phyloP scores from a whole-genome alignment of 306 rosid species.

The Urtica urens region DNA sequence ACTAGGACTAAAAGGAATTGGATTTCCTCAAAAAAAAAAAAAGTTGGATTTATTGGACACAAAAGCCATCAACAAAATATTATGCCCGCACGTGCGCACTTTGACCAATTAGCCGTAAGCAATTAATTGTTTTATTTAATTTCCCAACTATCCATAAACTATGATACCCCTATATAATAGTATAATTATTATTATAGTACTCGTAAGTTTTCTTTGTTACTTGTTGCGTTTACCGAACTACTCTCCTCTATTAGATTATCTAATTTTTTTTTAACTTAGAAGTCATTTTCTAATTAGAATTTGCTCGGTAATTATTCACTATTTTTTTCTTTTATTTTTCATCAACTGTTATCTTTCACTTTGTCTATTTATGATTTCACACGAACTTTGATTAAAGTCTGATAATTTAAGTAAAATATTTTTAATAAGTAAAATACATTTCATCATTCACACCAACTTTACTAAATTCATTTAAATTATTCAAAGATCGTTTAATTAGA shows the following conservation, averaged over 20 bases:
- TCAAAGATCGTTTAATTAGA: no score
- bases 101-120: neutral
- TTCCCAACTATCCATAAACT: conserved; percentile 8
- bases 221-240: conserved; percentile 9
- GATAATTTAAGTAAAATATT: no score
- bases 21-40: no score
- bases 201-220: conserved; percentile 1
- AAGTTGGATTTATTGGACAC: conserved; percentile 21
- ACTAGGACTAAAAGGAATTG: no score
- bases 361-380: neutral
- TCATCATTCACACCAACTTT: no score
- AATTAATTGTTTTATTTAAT: neutral
- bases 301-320: no score
- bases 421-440: no score
- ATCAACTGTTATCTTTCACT: no score
- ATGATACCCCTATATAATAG: neutral
- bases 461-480: no score
- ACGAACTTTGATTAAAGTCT: no score
- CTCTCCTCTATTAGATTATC: neutral
- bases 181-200: neutral
- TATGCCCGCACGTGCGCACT: conserved; percentile 57
- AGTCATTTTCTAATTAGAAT: no score
- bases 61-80: conserved; percentile 24
- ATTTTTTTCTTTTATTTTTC: no score
- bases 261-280: neutral